A percentile compares a stretch with the other conserved stretches of the same genome.
Evolutionary conservation across 495 filamentous ascomycete genomes (phyloP).

Genomic region (Xylaria grammica): DNA sequence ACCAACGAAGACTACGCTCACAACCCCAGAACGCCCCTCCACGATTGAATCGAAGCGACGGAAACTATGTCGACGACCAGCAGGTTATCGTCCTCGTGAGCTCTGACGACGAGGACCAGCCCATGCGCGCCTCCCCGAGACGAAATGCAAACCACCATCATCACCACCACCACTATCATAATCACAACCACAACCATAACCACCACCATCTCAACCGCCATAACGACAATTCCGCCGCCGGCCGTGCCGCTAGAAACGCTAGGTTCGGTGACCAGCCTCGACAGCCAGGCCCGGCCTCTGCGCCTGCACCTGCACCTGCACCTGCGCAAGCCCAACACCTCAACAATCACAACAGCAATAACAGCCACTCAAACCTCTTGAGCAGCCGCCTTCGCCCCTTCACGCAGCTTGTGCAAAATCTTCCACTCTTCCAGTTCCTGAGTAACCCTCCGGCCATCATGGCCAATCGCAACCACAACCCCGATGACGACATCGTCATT

Average conservation of each 20-base stretch:
- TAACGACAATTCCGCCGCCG: constrained; percentile 3
- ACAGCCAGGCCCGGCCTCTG: background rate
- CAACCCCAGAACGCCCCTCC: constrained; percentile 41
- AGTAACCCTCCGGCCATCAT: constrained; percentile 10
- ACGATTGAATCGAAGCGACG: constrained; percentile 46
- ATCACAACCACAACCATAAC: background rate
- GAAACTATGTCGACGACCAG: constrained; percentile 40
- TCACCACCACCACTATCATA: background rate
- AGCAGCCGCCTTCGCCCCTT: constrained; percentile 3
- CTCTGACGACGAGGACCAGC: constrained; percentile 32
- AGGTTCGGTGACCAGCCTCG: constrained; percentile 14
- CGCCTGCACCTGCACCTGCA: background rate
- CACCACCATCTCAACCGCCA: constrained; percentile 8
- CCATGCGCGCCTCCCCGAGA: constrained; percentile 18
- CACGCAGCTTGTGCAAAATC: constrained; percentile 16
- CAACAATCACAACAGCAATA: background rate
- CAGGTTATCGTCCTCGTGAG: constrained; percentile 39
- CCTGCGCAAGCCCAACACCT: background rate
- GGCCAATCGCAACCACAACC: constrained; percentile 13
- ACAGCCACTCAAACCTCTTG: background rate
- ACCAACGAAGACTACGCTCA: constrained; percentile 38
- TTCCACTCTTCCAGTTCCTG: constrained; percentile 26
- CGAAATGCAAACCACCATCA: constrained; percentile 15
- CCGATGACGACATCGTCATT: constrained; percentile 44
- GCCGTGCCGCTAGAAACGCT: constrained; percentile 6